These are phyloP conservation scores for Graphilbum fragrans DNA, from an alignment of 2,329 filamentous ascomycete genomes.

Conservation along the genomic window DNA sequence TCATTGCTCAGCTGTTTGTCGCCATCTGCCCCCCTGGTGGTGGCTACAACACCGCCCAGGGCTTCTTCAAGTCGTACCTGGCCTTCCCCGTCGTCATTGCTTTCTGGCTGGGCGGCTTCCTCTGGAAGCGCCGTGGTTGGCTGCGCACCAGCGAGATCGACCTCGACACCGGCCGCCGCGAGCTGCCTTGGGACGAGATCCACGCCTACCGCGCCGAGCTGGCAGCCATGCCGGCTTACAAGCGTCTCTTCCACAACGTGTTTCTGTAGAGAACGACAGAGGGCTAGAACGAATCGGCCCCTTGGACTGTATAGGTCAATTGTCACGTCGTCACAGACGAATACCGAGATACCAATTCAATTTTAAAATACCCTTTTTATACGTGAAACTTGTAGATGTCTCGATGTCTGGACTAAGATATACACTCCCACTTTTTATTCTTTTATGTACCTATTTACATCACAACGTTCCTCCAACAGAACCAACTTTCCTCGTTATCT, in stretches of 20 bases:
- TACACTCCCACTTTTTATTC: too few relatives aligned
- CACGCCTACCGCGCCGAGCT: slow-evolving; percentile 7
- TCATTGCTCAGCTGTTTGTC: slow-evolving; percentile 40
- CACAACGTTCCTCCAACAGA: too few relatives aligned
- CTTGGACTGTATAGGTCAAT: too few relatives aligned
- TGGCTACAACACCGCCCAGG: slow-evolving; percentile 23
- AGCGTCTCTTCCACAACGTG: slow-evolving; percentile 7
- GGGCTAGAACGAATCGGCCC: too few relatives aligned
- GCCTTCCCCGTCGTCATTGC: slow-evolving; percentile 39
- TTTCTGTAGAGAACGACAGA: slow-evolving; percentile 3
- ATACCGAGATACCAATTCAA: too few relatives aligned
- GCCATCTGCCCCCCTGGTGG: slow-evolving; percentile 21
- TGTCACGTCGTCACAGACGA: too few relatives aligned
- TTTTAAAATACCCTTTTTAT: too few relatives aligned
- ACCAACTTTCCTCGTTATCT: too few relatives aligned
- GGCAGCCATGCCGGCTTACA: slow-evolving; percentile 8
- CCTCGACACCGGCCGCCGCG: slow-evolving; percentile 50
- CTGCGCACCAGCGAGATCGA: slow-evolving; percentile 49
- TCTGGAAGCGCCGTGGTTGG: slow-evolving; percentile 53
- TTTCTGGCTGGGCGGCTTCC: slow-evolving; percentile 43
- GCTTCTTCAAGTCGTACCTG: slow-evolving; percentile 43
- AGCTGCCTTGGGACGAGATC: slow-evolving; percentile 44
- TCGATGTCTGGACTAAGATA: too few relatives aligned
- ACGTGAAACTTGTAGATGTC: too few relatives aligned
- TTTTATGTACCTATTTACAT: too few relatives aligned